Conservation (phyloP, 805 yeast genomes). For the Scheffersomyces ergatensis region DNA sequence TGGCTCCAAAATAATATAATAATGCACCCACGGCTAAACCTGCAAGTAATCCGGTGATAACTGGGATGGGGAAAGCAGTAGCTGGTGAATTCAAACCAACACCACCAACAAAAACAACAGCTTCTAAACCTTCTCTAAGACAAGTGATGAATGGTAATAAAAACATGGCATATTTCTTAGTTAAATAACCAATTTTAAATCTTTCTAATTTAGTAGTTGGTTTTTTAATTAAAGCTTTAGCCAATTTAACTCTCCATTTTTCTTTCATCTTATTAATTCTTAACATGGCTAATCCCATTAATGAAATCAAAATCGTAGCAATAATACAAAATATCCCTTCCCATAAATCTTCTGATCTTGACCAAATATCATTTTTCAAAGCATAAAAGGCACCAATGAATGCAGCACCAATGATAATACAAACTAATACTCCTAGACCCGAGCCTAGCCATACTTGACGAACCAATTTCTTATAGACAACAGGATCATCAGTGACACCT, state of each 20-base stretch:
- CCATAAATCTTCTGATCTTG: conserved; percentile 89
- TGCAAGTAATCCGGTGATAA: conserved; percentile 76
- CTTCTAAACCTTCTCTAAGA: conserved; percentile 86
- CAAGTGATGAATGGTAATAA: conserved; percentile 87
- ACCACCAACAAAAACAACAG: conserved; percentile 46
- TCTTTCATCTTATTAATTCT: conserved; percentile 94
- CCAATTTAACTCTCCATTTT: conserved; percentile 95
- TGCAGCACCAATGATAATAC: conserved; percentile 85
- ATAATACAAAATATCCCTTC: conserved; percentile 92
- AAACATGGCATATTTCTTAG: conserved; percentile 80
- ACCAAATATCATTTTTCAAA: conserved; percentile 79
- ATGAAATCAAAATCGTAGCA: conserved; percentile 83
- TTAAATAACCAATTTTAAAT: conserved; percentile 33
- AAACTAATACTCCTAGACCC: conserved; percentile 64
- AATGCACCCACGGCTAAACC: conserved; percentile 71
- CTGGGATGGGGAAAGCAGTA: conserved; percentile 90
- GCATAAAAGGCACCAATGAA: conserved; percentile 92
- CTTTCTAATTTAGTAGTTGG: conserved; percentile 51
- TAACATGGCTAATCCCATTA: conserved; percentile 96
- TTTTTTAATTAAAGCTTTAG: conserved; percentile 68
- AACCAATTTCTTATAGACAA: conserved; percentile 58
- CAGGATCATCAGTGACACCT: conserved; percentile 42
- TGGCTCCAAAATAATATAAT: conserved; percentile 79
- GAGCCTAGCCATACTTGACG: conserved; percentile 90
- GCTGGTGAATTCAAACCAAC: conserved; percentile 36